Conservation (phyloP, 192 early-diverging fungal genomes). For the Coemansia sp. region DNA sequence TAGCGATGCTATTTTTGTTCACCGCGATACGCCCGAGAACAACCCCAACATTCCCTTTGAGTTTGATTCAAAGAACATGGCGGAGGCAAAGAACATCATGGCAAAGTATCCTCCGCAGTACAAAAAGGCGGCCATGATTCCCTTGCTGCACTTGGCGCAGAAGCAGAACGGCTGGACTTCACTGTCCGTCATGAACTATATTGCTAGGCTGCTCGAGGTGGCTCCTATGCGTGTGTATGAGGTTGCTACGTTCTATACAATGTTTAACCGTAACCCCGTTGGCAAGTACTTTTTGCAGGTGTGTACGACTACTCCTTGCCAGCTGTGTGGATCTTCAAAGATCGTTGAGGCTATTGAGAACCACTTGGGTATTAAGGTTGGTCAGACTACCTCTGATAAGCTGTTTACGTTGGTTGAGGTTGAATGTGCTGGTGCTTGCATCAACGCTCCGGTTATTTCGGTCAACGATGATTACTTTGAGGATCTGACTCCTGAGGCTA, state of each 20-base stretch:
- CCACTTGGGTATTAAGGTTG: constrained; percentile 87
- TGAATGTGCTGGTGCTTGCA: constrained; percentile 98
- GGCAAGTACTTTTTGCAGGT: constrained; percentile 99
- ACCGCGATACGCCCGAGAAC: constrained; percentile 79
- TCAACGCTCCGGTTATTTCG: constrained; percentile 96
- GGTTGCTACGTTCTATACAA: constrained; percentile 99
- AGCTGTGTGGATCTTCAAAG: constrained; percentile 89
- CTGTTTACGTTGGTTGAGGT: constrained; percentile 99
- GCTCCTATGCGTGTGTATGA: constrained; percentile 99
- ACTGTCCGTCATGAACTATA: constrained; percentile 94
- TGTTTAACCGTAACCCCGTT: constrained; percentile 98
- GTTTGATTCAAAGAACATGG: constrained; percentile 74
- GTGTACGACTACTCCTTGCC: constrained; percentile 98
- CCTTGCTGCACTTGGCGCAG: constrained; percentile 92
- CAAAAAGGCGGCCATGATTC: constrained; percentile 96
- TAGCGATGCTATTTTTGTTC: constrained; percentile 52
- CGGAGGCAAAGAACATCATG: constrained; percentile 80
- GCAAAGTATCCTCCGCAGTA: constrained; percentile 96
- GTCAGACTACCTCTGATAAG: constrained; percentile 90
- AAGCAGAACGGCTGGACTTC: constrained; percentile 93
- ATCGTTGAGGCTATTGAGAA: constrained; percentile 85
- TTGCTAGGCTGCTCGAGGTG: constrained; percentile 90
- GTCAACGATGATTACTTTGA: constrained; percentile 99
- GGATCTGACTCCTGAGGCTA: constrained; percentile 91
- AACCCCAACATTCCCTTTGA: constrained; percentile 82